Evolutionary conservation across 2,329 filamentous ascomycete species (phyloP).

Genomic region (Cucurbitaria berberidis): DNA sequence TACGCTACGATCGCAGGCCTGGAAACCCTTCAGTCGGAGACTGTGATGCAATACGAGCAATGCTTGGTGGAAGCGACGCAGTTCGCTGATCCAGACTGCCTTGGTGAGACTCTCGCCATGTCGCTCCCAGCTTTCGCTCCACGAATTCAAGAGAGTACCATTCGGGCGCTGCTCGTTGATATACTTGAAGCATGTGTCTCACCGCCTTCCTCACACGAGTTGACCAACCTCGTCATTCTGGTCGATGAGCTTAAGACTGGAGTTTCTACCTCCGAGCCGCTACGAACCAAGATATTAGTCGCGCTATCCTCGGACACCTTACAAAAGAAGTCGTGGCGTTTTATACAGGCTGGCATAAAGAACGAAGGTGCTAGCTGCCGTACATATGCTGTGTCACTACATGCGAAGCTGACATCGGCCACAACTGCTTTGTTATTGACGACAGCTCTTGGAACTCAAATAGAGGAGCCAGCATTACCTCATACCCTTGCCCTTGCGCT

Average conservation of each 20-base stretch:
- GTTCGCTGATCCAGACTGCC: constrained; percentile 12
- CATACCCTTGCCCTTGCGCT: constrained; percentile 27
- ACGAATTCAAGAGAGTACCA: constrained; percentile 21
- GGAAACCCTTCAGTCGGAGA: constrained; percentile 19
- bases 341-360: constrained; percentile 14
- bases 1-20: constrained; percentile 34
- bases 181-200: constrained; percentile 22
- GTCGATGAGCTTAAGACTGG: constrained; percentile 24
- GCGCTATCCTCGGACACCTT: constrained; percentile 34
- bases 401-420: constrained; percentile 25
- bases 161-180: constrained; percentile 20
- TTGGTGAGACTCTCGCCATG: constrained; percentile 25
- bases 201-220: constrained; percentile 4
- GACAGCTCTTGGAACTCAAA: constrained; percentile 22
- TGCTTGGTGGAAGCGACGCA: constrained; percentile 16
- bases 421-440: constrained; percentile 40
- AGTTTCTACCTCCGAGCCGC: constrained; percentile 11
- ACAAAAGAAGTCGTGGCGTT: constrained; percentile 25
- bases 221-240: constrained; percentile 18
- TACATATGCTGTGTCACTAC: constrained; percentile 15
- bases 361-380: constrained; percentile 14
- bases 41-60: constrained; percentile 32
- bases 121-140: constrained; percentile 36
- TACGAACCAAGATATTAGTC: constrained; percentile 30
- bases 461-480: constrained; percentile 23